A percentile compares a stretch with the other conserved stretches of the same genome.
Conservation (phyloP, 169 alveolate species). For the Theileria annulata region DNA sequence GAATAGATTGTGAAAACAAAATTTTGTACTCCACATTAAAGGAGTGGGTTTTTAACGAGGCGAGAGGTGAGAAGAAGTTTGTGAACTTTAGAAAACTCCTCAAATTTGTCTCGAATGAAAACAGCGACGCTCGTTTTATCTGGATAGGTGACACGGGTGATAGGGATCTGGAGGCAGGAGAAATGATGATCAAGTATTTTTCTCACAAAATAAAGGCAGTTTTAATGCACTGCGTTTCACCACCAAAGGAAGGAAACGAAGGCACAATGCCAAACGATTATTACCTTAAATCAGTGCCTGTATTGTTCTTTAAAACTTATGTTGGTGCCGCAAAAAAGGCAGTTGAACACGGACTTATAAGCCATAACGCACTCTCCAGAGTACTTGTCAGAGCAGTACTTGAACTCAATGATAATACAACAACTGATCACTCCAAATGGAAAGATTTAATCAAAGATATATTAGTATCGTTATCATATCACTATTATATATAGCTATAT, state of each 20-base stretch:
- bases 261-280: conserved; percentile 78
- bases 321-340: conserved; percentile 84
- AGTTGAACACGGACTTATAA: conserved; percentile 75
- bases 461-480: conserved; percentile 22
- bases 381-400: conserved; percentile 79
- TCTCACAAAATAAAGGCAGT: conserved; percentile 80
- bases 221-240: conserved; percentile 78
- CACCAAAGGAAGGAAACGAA: conserved; percentile 35
- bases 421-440: conserved; percentile 77
- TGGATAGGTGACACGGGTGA: conserved; percentile 88
- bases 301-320: conserved; percentile 80
- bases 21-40: conserved; percentile 80
- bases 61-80: conserved; percentile 80
- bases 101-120: conserved; percentile 70
- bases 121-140: conserved; percentile 72
- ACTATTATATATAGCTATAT: neutral
- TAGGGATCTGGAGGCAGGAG: conserved; percentile 83
- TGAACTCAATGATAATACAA: conserved; percentile 69
- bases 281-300: conserved; percentile 81
- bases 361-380: conserved; percentile 73
- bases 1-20: conserved; percentile 80
- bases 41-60: conserved; percentile 83
- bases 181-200: conserved; percentile 78
- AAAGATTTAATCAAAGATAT: conserved; percentile 76
- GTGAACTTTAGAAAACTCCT: conserved; percentile 78